A percentile compares a stretch with the other conserved stretches of the same genome.
Evolutionary conservation across 2,329 filamentous ascomycete species (phyloP).

Genomic region (Aspergillus caelatus): DNA sequence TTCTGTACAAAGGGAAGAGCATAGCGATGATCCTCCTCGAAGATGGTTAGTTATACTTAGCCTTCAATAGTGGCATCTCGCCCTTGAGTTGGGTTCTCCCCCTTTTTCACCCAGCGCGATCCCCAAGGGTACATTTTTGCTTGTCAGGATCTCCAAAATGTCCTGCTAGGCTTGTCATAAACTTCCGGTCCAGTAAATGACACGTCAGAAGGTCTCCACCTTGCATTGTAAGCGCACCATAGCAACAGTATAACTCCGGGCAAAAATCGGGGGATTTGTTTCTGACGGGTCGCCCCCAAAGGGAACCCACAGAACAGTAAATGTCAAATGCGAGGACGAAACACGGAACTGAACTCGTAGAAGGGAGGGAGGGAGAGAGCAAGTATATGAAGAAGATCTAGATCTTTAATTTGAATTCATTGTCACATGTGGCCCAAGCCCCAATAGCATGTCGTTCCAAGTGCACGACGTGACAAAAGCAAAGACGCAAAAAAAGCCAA

Average conservation of each 20-base stretch:
- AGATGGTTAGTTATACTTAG: not conserved
- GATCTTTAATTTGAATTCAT: not conserved
- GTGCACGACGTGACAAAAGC: not conserved
- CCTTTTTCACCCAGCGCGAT: no score
- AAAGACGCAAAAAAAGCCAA: not conserved
- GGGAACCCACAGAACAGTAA: not conserved
- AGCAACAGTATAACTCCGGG: not conserved
- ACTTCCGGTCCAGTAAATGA: not conserved
- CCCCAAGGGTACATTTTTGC: no score
- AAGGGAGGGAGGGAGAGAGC: not conserved
- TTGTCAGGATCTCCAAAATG: no score
- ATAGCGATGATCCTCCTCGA: not conserved
- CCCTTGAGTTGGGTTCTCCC: not conserved
- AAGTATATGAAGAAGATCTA: not conserved
- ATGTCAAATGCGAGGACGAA: not conserved
- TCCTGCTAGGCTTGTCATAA: not conserved
- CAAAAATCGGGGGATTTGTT: no score
- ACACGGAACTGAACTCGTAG: not conserved
- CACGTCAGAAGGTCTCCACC: not conserved
- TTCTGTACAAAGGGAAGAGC: not conserved
- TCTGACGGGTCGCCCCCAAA: no score
- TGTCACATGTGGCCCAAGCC: not conserved
- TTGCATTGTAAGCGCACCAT: not conserved
- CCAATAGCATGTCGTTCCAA: not conserved
- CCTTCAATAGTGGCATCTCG: not conserved